Conservation (phyloP, 2,329 filamentous ascomycete genomes). For the Trichoderma sp. region DNA sequence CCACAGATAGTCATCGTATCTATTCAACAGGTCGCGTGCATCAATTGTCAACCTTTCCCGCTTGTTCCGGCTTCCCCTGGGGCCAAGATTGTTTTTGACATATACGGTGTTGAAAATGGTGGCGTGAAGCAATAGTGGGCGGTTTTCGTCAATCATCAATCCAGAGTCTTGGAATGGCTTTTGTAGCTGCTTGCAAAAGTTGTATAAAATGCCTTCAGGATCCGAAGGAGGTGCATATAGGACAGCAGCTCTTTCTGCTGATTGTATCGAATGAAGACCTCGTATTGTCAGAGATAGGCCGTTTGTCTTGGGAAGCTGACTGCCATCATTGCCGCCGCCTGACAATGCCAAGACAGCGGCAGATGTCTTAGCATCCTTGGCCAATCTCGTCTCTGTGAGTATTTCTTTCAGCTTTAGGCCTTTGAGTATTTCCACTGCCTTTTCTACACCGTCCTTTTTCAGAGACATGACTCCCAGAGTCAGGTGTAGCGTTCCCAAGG, state of each 20-base stretch:
- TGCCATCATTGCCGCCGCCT: not conserved
- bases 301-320: not conserved
- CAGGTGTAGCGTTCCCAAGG: conserved; percentile 78
- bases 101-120: conserved; percentile 88
- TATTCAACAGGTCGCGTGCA: conserved; percentile 55
- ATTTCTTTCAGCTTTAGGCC: conserved; percentile 43
- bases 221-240: conserved; percentile 66
- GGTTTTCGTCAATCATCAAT: conserved; percentile 57
- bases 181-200: conserved; percentile 60
- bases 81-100: conserved; percentile 45
- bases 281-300: conserved; percentile 49
- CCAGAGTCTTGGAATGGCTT: conserved; percentile 55
- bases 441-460: conserved; percentile 47
- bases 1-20: conserved; percentile 70
- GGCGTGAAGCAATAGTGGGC: conserved; percentile 75
- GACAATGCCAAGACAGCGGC: conserved; percentile 16
- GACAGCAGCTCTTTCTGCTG: conserved; percentile 57
- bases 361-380: not conserved
- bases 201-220: conserved; percentile 48
- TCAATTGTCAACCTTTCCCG: conserved; percentile 52
- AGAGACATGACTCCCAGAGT: conserved; percentile 87
- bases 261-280: conserved; percentile 64
- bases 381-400: conserved; percentile 34
- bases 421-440: conserved; percentile 44
- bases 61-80: conserved; percentile 33